Percentiles rank a stretch among this genome's conserved stretches.
Conservation (phyloP, 371 early-diverging fungal species). For the Mortierella polycephala region DNA sequence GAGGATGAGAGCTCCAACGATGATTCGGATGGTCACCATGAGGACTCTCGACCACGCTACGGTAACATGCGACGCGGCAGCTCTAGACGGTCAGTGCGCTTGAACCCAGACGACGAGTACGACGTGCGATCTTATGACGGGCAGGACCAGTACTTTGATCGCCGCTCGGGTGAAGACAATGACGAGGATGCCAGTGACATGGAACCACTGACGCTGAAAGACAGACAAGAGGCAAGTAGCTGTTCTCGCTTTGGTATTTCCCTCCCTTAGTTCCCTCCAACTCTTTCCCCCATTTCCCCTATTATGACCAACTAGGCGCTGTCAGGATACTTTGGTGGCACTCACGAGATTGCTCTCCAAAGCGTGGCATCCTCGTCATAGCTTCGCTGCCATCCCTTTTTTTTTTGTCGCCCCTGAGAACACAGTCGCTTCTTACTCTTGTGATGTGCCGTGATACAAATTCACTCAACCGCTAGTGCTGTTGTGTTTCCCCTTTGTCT, state of each 20-base stretch:
- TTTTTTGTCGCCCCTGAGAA: constrained; percentile 7
- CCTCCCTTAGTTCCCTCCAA: not conserved
- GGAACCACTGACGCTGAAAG: constrained; percentile 72
- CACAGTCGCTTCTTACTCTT: constrained; percentile 1
- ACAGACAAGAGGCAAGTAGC: constrained; percentile 68
- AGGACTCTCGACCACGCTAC: constrained; percentile 22
- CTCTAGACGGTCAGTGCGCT: constrained; percentile 40
- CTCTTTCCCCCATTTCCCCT: not conserved
- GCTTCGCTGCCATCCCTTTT: not conserved
- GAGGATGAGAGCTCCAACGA: constrained; percentile 30
- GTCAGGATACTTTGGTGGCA: too few species aligned
- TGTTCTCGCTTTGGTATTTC: not conserved
- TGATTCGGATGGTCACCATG: constrained; percentile 27
- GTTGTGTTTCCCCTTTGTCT: not conserved
- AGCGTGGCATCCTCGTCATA: not conserved
- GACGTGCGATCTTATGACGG: constrained; percentile 38
- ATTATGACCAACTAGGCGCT: not conserved
- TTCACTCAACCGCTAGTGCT: not conserved
- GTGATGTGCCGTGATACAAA: not conserved
- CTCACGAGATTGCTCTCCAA: too few species aligned
- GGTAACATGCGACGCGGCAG: constrained; percentile 28
- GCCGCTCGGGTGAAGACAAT: constrained; percentile 31
- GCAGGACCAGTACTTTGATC: constrained; percentile 16
- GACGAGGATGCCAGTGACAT: constrained; percentile 58
- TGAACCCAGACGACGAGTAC: constrained; percentile 37